Conservation (phyloP, 169 alveolate genomes). For the Perkinsus olseni region DNA sequence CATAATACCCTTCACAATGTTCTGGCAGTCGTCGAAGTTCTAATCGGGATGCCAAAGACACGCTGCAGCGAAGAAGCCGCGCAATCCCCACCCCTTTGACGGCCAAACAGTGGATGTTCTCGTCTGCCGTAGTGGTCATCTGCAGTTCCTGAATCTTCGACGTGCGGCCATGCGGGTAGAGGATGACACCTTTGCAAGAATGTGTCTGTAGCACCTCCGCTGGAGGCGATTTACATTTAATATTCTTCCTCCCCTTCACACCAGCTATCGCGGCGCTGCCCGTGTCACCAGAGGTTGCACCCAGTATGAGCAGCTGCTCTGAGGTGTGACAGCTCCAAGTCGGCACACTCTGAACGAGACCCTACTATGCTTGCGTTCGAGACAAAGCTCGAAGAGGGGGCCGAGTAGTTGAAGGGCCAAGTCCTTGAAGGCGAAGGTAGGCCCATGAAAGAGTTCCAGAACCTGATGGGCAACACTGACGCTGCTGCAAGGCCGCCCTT, state of each 20-base stretch:
- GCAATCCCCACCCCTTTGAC: conserved; percentile 19
- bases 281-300: conserved; percentile 35
- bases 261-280: conserved; percentile 44
- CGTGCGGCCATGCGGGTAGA: conserved; percentile 26
- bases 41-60: not conserved
- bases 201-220: not conserved
- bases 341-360: not conserved
- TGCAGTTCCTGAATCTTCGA: conserved; percentile 27
- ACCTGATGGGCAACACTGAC: not conserved
- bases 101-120: conserved; percentile 14
- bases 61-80: not conserved
- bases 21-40: conserved; percentile 37
- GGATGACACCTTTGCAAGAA: conserved; percentile 6
- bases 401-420: conserved; percentile 30
- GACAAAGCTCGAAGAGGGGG: not conserved
- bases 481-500: not conserved
- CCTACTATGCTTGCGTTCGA: not conserved
- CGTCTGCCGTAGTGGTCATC: conserved; percentile 26
- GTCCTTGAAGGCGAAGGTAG: conserved; percentile 38
- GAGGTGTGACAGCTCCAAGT: not conserved
- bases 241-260: conserved; percentile 15
- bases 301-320: conserved; percentile 15
- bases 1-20: conserved; percentile 16
- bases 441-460: conserved; percentile 35
- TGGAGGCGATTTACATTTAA: not conserved